These are phyloP conservation scores for Beauveria pseudobassiana DNA, from an alignment of 2,329 filamentous ascomycete genomes.

Conservation along the genomic window DNA sequence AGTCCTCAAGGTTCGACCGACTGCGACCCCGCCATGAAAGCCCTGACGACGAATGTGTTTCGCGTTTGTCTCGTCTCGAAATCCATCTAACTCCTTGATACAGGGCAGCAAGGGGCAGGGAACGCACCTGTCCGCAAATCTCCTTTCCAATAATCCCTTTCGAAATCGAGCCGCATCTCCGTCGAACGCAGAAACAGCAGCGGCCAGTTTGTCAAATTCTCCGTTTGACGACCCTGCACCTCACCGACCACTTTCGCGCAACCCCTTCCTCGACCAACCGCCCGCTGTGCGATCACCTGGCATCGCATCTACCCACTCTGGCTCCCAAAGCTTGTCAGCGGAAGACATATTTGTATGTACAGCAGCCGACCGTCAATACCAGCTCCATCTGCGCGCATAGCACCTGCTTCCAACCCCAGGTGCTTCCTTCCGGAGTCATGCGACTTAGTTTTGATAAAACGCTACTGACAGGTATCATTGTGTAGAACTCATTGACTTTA, in stretches of 20 bases:
- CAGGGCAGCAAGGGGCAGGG: slow-evolving; percentile 8
- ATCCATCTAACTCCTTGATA: background rate
- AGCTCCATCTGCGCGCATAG: background rate
- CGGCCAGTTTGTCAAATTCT: slow-evolving; percentile 38
- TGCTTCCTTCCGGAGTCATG: background rate
- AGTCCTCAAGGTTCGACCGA: background rate
- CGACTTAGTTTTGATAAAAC: background rate
- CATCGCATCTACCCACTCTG: slow-evolving; percentile 42
- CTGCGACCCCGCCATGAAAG: slow-evolving; percentile 1
- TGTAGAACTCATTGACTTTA: slow-evolving; percentile 60
- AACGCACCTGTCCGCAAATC: slow-evolving; percentile 33
- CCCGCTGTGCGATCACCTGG: slow-evolving; percentile 34
- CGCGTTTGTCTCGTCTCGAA: background rate
- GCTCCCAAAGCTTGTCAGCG: slow-evolving; percentile 43
- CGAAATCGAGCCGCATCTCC: slow-evolving; percentile 65
- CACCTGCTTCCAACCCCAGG: background rate
- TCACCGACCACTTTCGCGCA: slow-evolving; percentile 59
- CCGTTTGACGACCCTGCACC: slow-evolving; percentile 51
- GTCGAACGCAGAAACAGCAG: slow-evolving; percentile 20
- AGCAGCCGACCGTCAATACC: slow-evolving; percentile 1
- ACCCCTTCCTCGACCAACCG: slow-evolving; percentile 64
- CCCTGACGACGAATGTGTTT: slow-evolving; percentile 1
- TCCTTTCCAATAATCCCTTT: slow-evolving; percentile 77
- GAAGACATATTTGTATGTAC: slow-evolving; percentile 71
- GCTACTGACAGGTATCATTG: slow-evolving; percentile 4